These are phyloP conservation scores for Apium graveolens DNA, from an alignment of 129 eudicot species.

Conservation along the genomic window DNA sequence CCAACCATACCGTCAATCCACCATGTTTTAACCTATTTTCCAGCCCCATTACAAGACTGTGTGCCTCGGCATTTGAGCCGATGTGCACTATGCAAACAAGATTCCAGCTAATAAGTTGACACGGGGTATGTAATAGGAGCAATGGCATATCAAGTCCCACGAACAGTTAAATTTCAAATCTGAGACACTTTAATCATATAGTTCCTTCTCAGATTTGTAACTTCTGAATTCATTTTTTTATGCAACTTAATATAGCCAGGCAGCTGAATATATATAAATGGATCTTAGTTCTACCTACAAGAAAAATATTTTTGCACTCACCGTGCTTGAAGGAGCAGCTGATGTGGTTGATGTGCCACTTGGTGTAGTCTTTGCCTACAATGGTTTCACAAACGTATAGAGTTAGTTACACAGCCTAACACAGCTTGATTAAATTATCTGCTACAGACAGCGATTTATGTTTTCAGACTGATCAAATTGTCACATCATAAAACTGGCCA, in stretches of 20 bases:
- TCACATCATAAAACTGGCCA: background rate
- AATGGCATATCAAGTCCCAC: background rate
- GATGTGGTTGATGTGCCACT: slow-evolving; percentile 34
- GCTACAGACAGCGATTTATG: background rate
- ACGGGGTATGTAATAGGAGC: background rate
- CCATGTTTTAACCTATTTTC: background rate
- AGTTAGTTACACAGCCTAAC: slow-evolving; percentile 15
- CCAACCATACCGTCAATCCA: background rate
- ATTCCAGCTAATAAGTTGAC: background rate
- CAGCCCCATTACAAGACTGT: background rate
- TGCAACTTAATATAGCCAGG: too few relatives aligned
- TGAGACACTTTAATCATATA: background rate
- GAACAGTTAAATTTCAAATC: background rate
- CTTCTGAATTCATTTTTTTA: background rate
- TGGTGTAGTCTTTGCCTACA: slow-evolving; percentile 43
- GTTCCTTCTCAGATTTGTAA: background rate
- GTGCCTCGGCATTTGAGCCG: background rate
- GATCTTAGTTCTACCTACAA: background rate
- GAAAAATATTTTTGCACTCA: slow-evolving; percentile 15
- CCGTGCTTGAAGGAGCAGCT: slow-evolving; percentile 38
- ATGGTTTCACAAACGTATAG: slow-evolving; percentile 37
- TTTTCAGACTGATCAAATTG: background rate
- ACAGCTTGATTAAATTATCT: background rate
- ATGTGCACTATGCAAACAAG: background rate
- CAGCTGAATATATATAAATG: background rate